Evolutionary conservation across 176 grass and related monocot genomes (phyloP).

Genomic region (Carex kokanica): DNA sequence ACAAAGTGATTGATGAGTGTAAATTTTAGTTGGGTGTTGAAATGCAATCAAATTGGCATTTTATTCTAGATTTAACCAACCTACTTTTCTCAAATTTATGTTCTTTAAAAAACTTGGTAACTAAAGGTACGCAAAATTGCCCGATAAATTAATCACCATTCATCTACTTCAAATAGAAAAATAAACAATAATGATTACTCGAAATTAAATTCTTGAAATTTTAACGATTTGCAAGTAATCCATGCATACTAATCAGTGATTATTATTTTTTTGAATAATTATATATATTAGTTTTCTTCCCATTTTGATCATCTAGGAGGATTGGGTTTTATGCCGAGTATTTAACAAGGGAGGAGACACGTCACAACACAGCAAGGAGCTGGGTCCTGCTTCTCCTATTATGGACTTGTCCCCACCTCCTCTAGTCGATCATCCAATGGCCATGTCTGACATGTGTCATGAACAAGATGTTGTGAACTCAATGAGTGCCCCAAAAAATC

Average conservation of each 20-base stretch:
- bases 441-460: not conserved
- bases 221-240: not conserved
- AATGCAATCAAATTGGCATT: not conserved
- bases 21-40: not conserved
- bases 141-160: not conserved
- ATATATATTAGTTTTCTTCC: not conserved
- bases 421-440: conserved; percentile 10
- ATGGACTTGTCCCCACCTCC: conserved; percentile 21
- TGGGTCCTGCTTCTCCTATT: not conserved
- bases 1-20: not conserved
- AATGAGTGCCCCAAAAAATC: not conserved
- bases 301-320: conserved; percentile 38
- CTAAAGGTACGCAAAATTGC: not conserved
- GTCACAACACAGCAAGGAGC: not conserved
- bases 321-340: conserved; percentile 71
- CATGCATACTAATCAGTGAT: not conserved
- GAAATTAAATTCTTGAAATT: not conserved
- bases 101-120: not conserved
- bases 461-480: not conserved
- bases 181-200: not conserved
- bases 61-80: not conserved
- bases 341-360: conserved; percentile 47
- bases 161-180: not conserved
- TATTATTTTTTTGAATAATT: not conserved
- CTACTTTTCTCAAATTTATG: not conserved